These are phyloP conservation scores for Phaseolus lunatus DNA, from an alignment of 306 rosid genomes.

Conservation along the genomic window DNA sequence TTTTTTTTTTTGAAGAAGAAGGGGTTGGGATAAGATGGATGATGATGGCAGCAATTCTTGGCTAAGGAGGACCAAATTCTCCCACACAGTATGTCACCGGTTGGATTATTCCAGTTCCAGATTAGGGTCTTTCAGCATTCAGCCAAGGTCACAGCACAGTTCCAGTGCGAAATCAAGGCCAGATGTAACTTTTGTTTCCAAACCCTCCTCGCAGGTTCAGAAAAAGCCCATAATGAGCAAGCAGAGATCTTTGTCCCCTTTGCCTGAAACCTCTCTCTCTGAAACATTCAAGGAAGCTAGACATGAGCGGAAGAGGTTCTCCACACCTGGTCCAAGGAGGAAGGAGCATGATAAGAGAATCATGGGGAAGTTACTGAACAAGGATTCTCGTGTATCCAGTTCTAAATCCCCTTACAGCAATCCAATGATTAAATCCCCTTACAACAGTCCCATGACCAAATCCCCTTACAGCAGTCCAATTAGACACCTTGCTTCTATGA, in stretches of 20 bases:
- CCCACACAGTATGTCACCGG: constrained; percentile 86
- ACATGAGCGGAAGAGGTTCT: constrained; percentile 69
- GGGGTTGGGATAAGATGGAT: constrained; percentile 60
- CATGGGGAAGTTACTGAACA: constrained; percentile 58
- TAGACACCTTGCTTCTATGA: constrained; percentile 53
- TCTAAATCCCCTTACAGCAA: constrained; percentile 44
- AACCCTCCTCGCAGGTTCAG: constrained; percentile 47
- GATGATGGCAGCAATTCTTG: constrained; percentile 70
- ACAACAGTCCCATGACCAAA: constrained; percentile 51
- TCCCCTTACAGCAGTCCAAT: constrained; percentile 56
- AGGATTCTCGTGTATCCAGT: constrained; percentile 52
- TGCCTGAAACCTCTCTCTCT: constrained; percentile 54
- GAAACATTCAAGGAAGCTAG: constrained; percentile 76
- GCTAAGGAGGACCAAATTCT: constrained; percentile 84
- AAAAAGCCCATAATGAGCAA: constrained; percentile 45
- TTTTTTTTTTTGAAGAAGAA: neutral
- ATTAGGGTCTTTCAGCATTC: constrained; percentile 49
- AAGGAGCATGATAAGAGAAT: constrained; percentile 58
- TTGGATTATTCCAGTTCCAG: constrained; percentile 69
- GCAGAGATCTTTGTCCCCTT: constrained; percentile 91
- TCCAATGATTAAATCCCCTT: constrained; percentile 49
- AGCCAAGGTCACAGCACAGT: constrained; percentile 34
- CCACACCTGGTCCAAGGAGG: constrained; percentile 71
- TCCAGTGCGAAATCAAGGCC: constrained; percentile 65
- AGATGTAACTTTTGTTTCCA: constrained; percentile 24